Evolutionary conservation across 2,329 filamentous ascomycete genomes (phyloP), one percentile per base, ranked within the genome.

Genomic region (Claviceps monticola): DNA sequence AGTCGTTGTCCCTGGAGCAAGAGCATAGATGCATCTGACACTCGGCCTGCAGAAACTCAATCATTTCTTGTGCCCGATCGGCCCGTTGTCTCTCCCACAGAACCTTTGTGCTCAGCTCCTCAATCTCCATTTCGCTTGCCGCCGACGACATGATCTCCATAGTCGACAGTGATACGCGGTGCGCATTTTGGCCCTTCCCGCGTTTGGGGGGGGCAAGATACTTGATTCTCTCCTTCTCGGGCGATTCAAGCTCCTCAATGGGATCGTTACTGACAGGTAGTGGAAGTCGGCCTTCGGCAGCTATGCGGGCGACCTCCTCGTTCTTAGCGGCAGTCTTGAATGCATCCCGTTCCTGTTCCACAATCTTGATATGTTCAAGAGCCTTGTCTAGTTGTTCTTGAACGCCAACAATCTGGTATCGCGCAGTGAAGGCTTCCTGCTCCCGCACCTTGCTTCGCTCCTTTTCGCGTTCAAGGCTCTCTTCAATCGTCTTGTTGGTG

Each of bases 11-110:
- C 52, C 71, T 75, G 54, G 70, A 75, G 61, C 82, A 84, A 1
- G 76, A 71, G 68, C 84, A 88, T 65, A 77, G 80, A 46, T 76
- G 74, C 56, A 89, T 75, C 48, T 80, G 74, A 63, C 84, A 88
- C 64, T 91, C 86, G 51, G 84, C 76, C 61, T 86, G 79, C 62
- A 90, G 72, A 65, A 88, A 90, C 36, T 89, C 83, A 47, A 88
- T 74, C 61, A 85, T 79, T 54, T 88, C 85, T 56, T 84, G 74
- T 0, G 85, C 83, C 7, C 83, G 77, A 55, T 84, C 75, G 9
- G 84, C 82, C 51, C 83, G 74, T 61, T 79, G 76, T 68, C 77
- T 70, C 65, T 79, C 78, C 75, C 77, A 81, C 52, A 74, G 69
- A 61, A 76, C 71, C 51, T 77, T 67, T 5, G 68, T 68, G 1